Conservation (phyloP, 163 green algal genomes). For the Prototheca cutis region DNA sequence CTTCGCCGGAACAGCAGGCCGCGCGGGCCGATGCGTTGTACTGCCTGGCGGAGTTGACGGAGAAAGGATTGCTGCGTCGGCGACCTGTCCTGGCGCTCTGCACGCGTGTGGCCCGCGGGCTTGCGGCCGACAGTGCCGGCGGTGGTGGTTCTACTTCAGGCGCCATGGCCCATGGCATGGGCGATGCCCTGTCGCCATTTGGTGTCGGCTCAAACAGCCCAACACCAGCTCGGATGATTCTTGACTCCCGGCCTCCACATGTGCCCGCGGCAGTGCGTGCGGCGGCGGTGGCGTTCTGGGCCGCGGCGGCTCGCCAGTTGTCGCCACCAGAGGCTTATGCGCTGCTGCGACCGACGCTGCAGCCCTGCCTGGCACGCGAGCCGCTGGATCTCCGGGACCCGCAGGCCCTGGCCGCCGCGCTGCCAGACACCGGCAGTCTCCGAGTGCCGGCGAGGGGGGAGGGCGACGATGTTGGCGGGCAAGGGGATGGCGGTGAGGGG, state of each 20-base stretch:
- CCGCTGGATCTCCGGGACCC: background rate
- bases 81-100: conserved; percentile 37
- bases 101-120: background rate
- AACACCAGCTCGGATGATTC: too few relatives aligned
- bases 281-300: conserved; percentile 43
- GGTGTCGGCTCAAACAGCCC: too few relatives aligned
- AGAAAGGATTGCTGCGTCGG: conserved; percentile 36
- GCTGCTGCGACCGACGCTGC: conserved; percentile 45
- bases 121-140: too few relatives aligned
- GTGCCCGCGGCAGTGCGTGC: conserved; percentile 4
- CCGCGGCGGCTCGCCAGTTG: conserved; percentile 39
- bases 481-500: too few relatives aligned
- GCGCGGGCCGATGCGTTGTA: conserved; percentile 57
- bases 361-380: conserved; percentile 15
- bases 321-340: conserved; percentile 48
- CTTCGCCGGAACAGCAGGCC: too few relatives aligned
- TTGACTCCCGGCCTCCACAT: too few relatives aligned
- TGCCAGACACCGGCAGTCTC: background rate
- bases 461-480: too few relatives aligned
- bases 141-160: too few relatives aligned
- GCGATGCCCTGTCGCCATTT: too few relatives aligned
- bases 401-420: background rate
- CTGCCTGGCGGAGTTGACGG: conserved; percentile 45
- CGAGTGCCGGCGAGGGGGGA: too few relatives aligned
- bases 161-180: too few relatives aligned